Evolutionary conservation across 352 stramenopile species (phyloP).

Genomic region (Globisporangium perplexum): DNA sequence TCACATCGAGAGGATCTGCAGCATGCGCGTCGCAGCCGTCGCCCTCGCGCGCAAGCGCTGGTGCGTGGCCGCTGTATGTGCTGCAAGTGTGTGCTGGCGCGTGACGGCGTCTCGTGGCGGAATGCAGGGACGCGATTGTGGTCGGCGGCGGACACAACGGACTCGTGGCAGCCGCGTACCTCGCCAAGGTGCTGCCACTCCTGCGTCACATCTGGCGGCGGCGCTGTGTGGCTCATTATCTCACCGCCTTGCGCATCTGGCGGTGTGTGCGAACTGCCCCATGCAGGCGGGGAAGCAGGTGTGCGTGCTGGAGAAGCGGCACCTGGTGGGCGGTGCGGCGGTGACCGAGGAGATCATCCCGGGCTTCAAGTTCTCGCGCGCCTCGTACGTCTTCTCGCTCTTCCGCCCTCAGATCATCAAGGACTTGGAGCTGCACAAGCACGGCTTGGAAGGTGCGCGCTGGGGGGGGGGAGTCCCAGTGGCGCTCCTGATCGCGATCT

Average conservation of each 20-base stretch:
- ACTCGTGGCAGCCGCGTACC: slow-evolving; percentile 84
- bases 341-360: slow-evolving; percentile 90
- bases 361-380: slow-evolving; percentile 88
- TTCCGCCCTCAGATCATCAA: slow-evolving; percentile 88
- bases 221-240: too few relatives aligned
- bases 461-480: neutral
- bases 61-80: slow-evolving; percentile 8
- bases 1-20: too few relatives aligned
- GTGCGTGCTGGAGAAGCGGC: slow-evolving; percentile 83
- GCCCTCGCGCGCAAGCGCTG: slow-evolving; percentile 35
- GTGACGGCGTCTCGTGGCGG: neutral
- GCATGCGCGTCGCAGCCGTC: slow-evolving; percentile 10
- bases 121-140: slow-evolving; percentile 75
- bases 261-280: too few relatives aligned
- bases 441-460: slow-evolving; percentile 63
- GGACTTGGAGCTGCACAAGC: slow-evolving; percentile 74
- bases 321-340: slow-evolving; percentile 83
- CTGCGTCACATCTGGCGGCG: too few relatives aligned
- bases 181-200: slow-evolving; percentile 86
- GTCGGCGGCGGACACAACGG: slow-evolving; percentile 89
- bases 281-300: slow-evolving; percentile 76
- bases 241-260: too few relatives aligned
- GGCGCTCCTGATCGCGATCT: neutral
- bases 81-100: too few relatives aligned
- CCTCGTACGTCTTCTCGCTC: slow-evolving; percentile 89